Base-by-base conservation (phyloP, 108 stramenopile genomes). In the Epithemia pelagica region DNA sequence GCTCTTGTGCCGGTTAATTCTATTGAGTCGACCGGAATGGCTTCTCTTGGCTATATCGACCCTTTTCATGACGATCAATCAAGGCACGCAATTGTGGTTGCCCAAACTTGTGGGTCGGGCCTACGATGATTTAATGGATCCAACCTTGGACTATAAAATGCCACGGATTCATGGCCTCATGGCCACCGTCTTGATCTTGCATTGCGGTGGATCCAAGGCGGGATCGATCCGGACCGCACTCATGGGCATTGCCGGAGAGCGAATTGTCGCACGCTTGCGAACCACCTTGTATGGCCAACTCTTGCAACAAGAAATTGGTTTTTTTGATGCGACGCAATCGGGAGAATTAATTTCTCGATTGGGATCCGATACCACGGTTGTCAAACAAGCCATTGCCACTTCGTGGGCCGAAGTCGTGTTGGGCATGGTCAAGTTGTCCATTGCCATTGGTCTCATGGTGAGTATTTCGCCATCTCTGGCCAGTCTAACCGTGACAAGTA, bases 271-370 rank as follows among this genome's bases (percentile, higher is more conserved):
- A 30, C 72, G 88, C 2, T 59, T 93, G 8, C 76, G 92, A 15
- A 72, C 53, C 31, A 25, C 69, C 27, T 62, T 90, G 32, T 93
- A 82, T 64, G 59, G 63, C 15, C 64, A 61, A 5, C 76, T 95
- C 27, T 67, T 95, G 28, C 66, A 61, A 20, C 91, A 95, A 71
- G 89, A 92, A 53, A 85, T 89, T 65, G 83, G 82, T 54, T 95
- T 92, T 55, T 95, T 88, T 74, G 94, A 95, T 59, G 76, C 70
- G 26, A 75, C 78, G 61, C 78, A 86, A 31, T 82, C 77, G 26
- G 94, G 94, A n/a, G 91, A 90, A 54, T 61, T 95, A 2, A 74
- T 88, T n/a, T 78, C 74, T 26, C 82, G 90, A 24, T 65, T 95
- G 28, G 71, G 74, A 29, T 67, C 62, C 54, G 94, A 95, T 65